These are phyloP conservation scores for Wilcoxina mikolae DNA, from an alignment of 495 filamentous ascomycete species.

Conservation along the genomic window DNA sequence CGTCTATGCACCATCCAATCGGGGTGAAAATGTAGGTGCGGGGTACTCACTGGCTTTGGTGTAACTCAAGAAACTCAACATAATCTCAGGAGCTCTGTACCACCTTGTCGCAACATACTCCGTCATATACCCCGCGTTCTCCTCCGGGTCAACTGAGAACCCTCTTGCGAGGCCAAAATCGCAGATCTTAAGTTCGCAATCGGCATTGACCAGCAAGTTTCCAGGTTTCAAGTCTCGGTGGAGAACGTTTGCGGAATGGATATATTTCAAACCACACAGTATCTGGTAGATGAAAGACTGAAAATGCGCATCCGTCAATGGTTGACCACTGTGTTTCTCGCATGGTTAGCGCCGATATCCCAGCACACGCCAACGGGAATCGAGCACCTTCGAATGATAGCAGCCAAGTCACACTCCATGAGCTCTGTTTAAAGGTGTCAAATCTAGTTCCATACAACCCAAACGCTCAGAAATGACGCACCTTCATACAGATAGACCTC, in stretches of 20 bases:
- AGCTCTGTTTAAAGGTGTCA: constrained; percentile 47
- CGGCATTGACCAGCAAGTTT: constrained; percentile 92
- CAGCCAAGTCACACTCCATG: constrained; percentile 98
- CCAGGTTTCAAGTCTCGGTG: constrained; percentile 95
- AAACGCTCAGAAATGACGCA: constrained; percentile 31
- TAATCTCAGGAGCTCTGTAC: constrained; percentile 98
- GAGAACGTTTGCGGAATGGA: constrained; percentile 94
- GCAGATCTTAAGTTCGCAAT: constrained; percentile 98
- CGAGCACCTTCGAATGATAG: constrained; percentile 60
- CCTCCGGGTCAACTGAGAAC: constrained; percentile 90
- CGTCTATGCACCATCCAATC: too few species aligned
- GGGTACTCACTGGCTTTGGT: constrained; percentile 85
- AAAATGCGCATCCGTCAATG: constrained; percentile 90
- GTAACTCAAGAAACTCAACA: constrained; percentile 99
- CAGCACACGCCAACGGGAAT: background rate
- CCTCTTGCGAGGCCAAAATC: constrained; percentile 94
- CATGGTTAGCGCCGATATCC: background rate
- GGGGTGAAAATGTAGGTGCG: background rate
- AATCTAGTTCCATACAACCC: constrained; percentile 14
- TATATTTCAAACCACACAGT: constrained; percentile 91
- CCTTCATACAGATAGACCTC: constrained; percentile 98
- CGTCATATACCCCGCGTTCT: constrained; percentile 98
- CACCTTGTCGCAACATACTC: constrained; percentile 97
- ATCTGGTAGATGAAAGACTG: constrained; percentile 94
- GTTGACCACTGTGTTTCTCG: constrained; percentile 54